phyloP scores from a whole-genome alignment of 768 basidiomycete species.

The Pleurotus salmoneostramineus region DNA sequence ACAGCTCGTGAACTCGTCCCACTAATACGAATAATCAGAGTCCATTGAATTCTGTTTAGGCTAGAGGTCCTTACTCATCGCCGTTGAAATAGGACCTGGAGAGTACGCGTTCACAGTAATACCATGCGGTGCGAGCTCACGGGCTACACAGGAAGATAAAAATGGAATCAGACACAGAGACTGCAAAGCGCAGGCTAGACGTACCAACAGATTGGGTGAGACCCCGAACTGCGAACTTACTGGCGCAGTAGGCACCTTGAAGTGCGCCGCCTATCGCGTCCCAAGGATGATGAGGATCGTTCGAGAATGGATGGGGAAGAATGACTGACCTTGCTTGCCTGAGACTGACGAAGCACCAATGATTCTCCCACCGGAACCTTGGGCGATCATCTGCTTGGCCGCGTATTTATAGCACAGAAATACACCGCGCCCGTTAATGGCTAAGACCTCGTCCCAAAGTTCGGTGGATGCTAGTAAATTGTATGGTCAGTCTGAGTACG shows the following conservation, averaged over 20 bases:
- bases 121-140: slow-evolving; percentile 28
- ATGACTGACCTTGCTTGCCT: slow-evolving; percentile 27
- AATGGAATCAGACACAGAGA: not conserved
- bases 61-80: not conserved
- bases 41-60: not conserved
- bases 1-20: not conserved
- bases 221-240: slow-evolving; percentile 37
- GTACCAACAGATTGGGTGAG: slow-evolving; percentile 35
- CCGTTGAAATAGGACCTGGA: slow-evolving; percentile 23
- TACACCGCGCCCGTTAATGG: slow-evolving; percentile 30
- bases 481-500: not conserved
- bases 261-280: not conserved
- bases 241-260: slow-evolving; percentile 23
- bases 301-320: not conserved
- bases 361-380: slow-evolving; percentile 39
- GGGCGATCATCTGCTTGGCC: slow-evolving; percentile 36
- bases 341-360: slow-evolving; percentile 38
- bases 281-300: no score
- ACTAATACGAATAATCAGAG: not conserved
- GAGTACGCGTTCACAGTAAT: slow-evolving; percentile 42
- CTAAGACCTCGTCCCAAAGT: slow-evolving; percentile 26
- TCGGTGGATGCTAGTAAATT: slow-evolving; percentile 19
- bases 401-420: slow-evolving; percentile 40
- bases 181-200: not conserved
- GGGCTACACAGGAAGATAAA: slow-evolving; percentile 25